Percentiles rank a stretch among this genome's conserved stretches.
These are phyloP conservation scores for Cucumis sativus DNA, from an alignment of 306 rosid genomes.

Conservation along the genomic window Cucumber_9930_V3 NC_026660.2:19867001-19867500, in stretches of 20 bases:
- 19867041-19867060: constrained; percentile 21
- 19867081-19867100: constrained; percentile 37
- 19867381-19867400: constrained; percentile 91
- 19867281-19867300: constrained; percentile 83
- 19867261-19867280: constrained; percentile 84
- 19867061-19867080: constrained; percentile 70
- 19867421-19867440: constrained; percentile 92
- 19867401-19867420: constrained; percentile 99
- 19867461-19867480: constrained; percentile 90
- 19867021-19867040: constrained; percentile 29
- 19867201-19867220: constrained; percentile 99
- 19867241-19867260: constrained; percentile 62
- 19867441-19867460: constrained; percentile 94
- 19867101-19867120: constrained; percentile 42
- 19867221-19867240: constrained; percentile 86
- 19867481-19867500: constrained; percentile 83
- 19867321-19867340: constrained; percentile 66
- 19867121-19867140: constrained; percentile 56
- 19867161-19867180: constrained; percentile 91
- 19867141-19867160: constrained; percentile 75
- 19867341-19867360: constrained; percentile 34
- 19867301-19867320: constrained; percentile 95
- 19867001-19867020: constrained; percentile 22
- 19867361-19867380: constrained; percentile 76
- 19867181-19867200: constrained; percentile 74